Evolutionary conservation across 805 yeast species (phyloP).

Genomic region (Sugiyamaella smithiae): DNA sequence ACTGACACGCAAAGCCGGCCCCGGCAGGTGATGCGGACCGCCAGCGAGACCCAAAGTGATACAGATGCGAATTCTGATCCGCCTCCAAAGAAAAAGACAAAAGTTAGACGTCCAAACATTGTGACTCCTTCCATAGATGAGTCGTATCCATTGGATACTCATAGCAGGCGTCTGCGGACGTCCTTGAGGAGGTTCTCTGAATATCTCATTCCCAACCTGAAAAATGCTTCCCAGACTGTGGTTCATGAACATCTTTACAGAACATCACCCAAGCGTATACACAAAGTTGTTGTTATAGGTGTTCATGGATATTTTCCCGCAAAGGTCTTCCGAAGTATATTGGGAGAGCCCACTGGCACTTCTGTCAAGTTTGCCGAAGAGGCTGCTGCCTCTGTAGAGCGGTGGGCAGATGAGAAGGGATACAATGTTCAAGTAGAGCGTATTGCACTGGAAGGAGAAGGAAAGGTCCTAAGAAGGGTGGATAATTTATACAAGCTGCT

Average conservation of each 20-base stretch:
- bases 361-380: constrained; percentile 86
- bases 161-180: constrained; percentile 17
- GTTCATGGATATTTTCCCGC: constrained; percentile 97
- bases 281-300: constrained; percentile 77
- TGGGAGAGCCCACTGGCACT: constrained; percentile 97
- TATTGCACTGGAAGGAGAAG: constrained; percentile 92
- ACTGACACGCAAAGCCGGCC: constrained; percentile 32
- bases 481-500: constrained; percentile 72
- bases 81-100: constrained; percentile 11
- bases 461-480: constrained; percentile 82
- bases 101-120: constrained; percentile 24
- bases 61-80: constrained; percentile 9
- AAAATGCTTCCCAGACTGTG: constrained; percentile 15
- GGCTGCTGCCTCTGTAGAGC: constrained; percentile 72
- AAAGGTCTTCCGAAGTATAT: constrained; percentile 72
- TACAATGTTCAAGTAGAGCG: constrained; percentile 64
- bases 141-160: constrained; percentile 28
- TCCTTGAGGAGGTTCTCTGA: constrained; percentile 22
- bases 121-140: constrained; percentile 29
- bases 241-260: constrained; percentile 31
- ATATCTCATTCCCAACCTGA: constrained; percentile 18
- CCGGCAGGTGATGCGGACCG: constrained; percentile 22
- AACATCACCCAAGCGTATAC: constrained; percentile 32
- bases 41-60: constrained; percentile 12
- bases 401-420: constrained; percentile 54